Evolutionary conservation across 2,329 filamentous ascomycete genomes (phyloP).

Genomic region (Fusarium coffeatum): DNA sequence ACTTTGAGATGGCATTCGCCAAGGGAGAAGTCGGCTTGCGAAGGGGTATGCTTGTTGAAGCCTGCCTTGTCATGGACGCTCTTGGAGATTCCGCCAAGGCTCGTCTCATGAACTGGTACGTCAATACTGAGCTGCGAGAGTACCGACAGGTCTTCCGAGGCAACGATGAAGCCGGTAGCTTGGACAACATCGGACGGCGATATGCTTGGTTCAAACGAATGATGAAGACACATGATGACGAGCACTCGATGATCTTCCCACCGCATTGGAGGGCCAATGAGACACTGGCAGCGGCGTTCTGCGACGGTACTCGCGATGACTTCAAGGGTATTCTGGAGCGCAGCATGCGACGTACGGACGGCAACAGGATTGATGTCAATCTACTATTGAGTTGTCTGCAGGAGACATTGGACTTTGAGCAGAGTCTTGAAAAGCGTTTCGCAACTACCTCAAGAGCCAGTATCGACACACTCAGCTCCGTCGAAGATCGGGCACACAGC

Average conservation of each 20-base stretch:
- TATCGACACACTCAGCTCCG: conserved; percentile 87
- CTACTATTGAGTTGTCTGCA: conserved; percentile 88
- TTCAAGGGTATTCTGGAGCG: conserved; percentile 92
- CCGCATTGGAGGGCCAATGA: conserved; percentile 90
- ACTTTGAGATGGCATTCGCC: conserved; percentile 95
- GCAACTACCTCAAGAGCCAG: conserved; percentile 79
- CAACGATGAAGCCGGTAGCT: conserved; percentile 93
- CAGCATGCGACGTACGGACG: conserved; percentile 82
- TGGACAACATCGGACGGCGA: conserved; percentile 95
- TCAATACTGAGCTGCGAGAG: conserved; percentile 95
- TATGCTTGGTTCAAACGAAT: conserved; percentile 98
- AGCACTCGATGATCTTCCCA: conserved; percentile 90
- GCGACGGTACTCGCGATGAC: conserved; percentile 94
- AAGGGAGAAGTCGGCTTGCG: conserved; percentile 82
- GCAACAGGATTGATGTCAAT: conserved; percentile 88
- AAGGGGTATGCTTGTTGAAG: conserved; percentile 80
- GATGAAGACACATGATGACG: conserved; percentile 94
- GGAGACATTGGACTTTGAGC: conserved; percentile 97
- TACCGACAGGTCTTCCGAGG: conserved; percentile 96
- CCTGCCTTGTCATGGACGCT: conserved; percentile 93
- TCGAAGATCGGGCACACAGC: conserved; percentile 78
- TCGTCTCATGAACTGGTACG: conserved; percentile 93
- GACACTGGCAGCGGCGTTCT: conserved; percentile 89
- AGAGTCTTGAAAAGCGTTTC: conserved; percentile 87
- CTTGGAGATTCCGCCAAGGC: conserved; percentile 87